Percentiles rank a stretch among this genome's conserved stretches.
Evolutionary conservation across 2,329 filamentous ascomycete species (phyloP).

Genomic region (Ophiostoma ulmi): DNA sequence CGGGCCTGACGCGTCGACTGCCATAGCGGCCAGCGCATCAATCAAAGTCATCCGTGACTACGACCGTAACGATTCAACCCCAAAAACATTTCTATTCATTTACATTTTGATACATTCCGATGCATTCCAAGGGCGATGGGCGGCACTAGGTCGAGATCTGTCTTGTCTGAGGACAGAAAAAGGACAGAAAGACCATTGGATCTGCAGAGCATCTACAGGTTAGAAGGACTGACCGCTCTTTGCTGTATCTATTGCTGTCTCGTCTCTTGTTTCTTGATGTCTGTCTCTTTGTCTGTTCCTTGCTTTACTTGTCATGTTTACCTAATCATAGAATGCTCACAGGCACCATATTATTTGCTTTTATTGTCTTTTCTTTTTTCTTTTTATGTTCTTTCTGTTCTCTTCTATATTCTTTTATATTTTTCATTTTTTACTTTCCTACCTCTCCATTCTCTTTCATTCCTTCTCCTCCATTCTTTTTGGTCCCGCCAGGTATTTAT

Average conservation of each 20-base stretch:
- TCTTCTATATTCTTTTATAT: not conserved
- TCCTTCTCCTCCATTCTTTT: not conserved
- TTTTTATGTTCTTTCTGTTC: not conserved
- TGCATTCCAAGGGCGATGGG: not conserved
- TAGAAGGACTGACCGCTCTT: not conserved
- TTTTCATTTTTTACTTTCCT: not conserved
- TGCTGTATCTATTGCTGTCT: not conserved
- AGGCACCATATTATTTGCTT: not conserved
- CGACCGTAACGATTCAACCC: conserved; percentile 18
- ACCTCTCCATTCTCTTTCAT: not conserved
- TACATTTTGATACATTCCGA: not conserved
- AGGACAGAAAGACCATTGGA: not conserved
- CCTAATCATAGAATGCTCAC: conserved; percentile 10
- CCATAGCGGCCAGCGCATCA: not conserved
- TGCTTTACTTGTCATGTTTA: not conserved
- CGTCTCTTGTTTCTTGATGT: not conserved
- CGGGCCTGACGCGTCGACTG: not conserved
- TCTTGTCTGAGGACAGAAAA: not conserved
- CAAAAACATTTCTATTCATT: conserved; percentile 11
- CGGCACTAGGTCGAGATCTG: not conserved
- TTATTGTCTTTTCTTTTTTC: not conserved
- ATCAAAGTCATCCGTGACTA: conserved; percentile 13
- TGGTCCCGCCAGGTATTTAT: conserved; percentile 8
- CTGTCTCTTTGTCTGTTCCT: not conserved
- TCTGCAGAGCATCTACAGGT: not conserved